A percentile compares a stretch with the other conserved stretches of the same genome.
phyloP scores from a whole-genome alignment of 140 eudicot species.

The Ambrosia hybrid region DNA sequence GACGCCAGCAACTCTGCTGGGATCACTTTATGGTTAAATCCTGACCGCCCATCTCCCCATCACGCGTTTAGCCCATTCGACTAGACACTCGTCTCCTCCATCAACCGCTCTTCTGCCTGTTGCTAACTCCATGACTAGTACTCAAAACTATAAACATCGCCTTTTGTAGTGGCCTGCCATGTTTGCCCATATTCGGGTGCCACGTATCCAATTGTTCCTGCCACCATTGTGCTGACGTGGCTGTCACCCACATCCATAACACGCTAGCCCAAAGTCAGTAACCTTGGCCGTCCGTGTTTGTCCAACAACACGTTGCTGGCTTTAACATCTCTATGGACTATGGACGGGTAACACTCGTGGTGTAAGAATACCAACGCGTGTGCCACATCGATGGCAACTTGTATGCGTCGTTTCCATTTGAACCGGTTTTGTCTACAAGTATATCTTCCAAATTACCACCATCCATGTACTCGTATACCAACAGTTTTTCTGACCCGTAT shows the following conservation, averaged over 20 bases:
- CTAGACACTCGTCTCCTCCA: conserved; percentile 82
- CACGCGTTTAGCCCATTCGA: conserved; percentile 81
- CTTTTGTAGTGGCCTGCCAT: conserved; percentile 96
- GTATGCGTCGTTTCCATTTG: conserved; percentile 60
- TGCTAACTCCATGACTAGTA: conserved; percentile 82
- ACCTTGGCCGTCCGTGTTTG: conserved; percentile 71
- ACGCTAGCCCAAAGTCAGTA: conserved; percentile 89
- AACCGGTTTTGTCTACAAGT: conserved; percentile 48
- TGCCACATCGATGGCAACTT: conserved; percentile 80
- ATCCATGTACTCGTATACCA: conserved; percentile 92
- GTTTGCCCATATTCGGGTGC: conserved; percentile 97
- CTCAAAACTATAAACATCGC: conserved; percentile 92
- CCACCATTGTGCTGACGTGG: conserved; percentile 95
- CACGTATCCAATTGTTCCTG: conserved; percentile 93
- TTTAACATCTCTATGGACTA: conserved; percentile 93
- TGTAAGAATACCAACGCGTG: conserved; percentile 79
- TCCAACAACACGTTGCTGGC: conserved; percentile 93
- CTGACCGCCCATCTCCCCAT: conserved; percentile 42
- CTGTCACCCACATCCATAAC: conserved; percentile 76
- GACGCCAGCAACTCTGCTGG: conserved; percentile 52
- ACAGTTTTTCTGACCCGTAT: conserved; percentile 69
- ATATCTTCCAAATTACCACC: conserved; percentile 85
- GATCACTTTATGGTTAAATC: conserved; percentile 17
- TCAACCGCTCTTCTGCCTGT: conserved; percentile 90
- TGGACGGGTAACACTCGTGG: conserved; percentile 83